Evolutionary conservation across 2,329 filamentous ascomycete species (phyloP).

Genomic region (Westerdykella ornata): DNA sequence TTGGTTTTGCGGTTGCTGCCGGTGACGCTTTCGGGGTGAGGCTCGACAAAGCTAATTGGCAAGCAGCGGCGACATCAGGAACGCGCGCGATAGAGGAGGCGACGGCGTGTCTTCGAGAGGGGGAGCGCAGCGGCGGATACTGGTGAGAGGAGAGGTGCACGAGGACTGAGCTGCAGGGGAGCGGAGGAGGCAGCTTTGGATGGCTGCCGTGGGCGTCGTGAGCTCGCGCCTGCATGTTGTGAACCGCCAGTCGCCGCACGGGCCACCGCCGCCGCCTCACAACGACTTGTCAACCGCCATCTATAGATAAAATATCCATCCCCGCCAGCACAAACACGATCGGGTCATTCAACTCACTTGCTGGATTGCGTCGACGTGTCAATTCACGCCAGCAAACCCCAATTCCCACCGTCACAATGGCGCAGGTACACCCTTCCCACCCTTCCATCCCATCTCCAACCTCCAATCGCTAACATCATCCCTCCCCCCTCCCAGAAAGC

Average conservation of each 20-base stretch:
- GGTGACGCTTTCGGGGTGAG: slow-evolving; percentile 9
- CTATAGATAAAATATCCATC: background rate
- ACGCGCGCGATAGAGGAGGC: background rate
- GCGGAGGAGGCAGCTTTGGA: background rate
- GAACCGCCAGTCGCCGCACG: slow-evolving; percentile 6
- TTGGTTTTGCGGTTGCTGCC: slow-evolving; percentile 24
- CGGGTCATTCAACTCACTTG: no score
- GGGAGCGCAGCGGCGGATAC: no score
- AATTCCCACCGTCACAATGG: slow-evolving; percentile 12
- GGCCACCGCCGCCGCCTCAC: slow-evolving; percentile 1
- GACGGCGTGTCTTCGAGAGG: no score
- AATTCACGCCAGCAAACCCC: background rate
- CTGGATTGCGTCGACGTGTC: no score
- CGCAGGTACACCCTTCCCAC: slow-evolving; percentile 13
- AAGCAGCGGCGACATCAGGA: slow-evolving; percentile 14
- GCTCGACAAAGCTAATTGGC: slow-evolving; percentile 37
- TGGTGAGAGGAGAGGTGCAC: background rate
- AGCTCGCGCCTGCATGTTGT: slow-evolving; percentile 23
- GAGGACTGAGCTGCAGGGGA: background rate
- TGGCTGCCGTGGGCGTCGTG: background rate
- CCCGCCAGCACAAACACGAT: background rate
- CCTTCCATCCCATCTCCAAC: background rate
- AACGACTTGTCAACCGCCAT: background rate
- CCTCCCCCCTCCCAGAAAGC: slow-evolving; percentile 40
- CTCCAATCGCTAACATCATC: background rate